Evolutionary conservation across 441 rosid genomes (phyloP).

Genomic region (Theobroma grandiflorum): DNA sequence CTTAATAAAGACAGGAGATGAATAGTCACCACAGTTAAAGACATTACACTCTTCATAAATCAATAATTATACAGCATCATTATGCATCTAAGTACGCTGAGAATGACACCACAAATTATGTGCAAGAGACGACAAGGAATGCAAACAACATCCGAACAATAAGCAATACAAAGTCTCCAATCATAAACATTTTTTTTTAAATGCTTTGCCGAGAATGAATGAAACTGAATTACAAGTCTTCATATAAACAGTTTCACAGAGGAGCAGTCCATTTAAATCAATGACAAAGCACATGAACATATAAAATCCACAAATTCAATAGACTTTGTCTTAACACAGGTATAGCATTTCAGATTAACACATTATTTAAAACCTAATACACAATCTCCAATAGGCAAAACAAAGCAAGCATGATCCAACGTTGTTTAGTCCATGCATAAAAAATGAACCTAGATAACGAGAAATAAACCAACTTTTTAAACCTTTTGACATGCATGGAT

Average conservation of each 20-base stretch:
- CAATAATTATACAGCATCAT: slow-evolving; percentile 1
- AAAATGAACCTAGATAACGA: neutral
- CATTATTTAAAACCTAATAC: neutral
- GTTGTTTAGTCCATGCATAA: neutral
- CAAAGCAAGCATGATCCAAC: neutral
- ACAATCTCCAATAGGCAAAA: slow-evolving; percentile 17
- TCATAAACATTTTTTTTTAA: slow-evolving; percentile 4
- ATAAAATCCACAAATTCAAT: neutral
- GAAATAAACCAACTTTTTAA: neutral
- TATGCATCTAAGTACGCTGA: slow-evolving; percentile 12
- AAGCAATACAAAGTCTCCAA: neutral
- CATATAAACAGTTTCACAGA: neutral
- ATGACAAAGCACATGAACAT: neutral
- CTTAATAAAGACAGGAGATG: neutral
- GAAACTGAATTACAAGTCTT: neutral
- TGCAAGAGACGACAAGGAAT: slow-evolving; percentile 11
- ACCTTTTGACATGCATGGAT: neutral
- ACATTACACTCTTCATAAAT: neutral
- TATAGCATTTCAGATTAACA: neutral
- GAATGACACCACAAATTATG: slow-evolving; percentile 15
- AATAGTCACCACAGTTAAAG: neutral
- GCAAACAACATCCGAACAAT: slow-evolving; percentile 13
- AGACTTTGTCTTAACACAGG: neutral
- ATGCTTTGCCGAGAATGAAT: neutral
- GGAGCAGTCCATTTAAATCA: neutral